A percentile compares a stretch with the other conserved stretches of the same genome.
Conservation (phyloP, 163 green algal genomes). For the Scenedesmus sp. region DNA sequence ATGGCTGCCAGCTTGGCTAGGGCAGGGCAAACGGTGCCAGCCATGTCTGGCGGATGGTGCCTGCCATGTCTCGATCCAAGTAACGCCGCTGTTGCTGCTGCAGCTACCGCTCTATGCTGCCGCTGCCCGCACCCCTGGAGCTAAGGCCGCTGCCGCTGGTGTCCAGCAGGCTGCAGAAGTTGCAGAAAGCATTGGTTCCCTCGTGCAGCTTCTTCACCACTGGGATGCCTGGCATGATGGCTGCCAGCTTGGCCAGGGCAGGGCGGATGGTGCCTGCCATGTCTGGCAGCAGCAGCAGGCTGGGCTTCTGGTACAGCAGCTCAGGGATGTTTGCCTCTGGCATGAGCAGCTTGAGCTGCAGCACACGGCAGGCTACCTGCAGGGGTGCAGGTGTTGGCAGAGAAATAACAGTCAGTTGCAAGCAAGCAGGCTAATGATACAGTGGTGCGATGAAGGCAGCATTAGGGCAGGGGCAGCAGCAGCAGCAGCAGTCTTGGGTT, state of each 20-base stretch:
- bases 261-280: background rate
- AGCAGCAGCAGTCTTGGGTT: background rate
- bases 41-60: no score
- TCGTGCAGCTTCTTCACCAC: conserved; percentile 42
- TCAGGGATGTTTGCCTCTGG: conserved; percentile 23
- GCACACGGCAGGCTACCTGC: background rate
- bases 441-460: no score
- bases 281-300: conserved; percentile 38
- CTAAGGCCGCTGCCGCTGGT: conserved; percentile 19
- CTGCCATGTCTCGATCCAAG: conserved; percentile 32
- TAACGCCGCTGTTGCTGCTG: background rate
- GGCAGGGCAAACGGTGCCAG: background rate
- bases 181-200: conserved; percentile 39
- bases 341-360: conserved; percentile 49
- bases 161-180: conserved; percentile 43
- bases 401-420: background rate
- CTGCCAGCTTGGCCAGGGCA: conserved; percentile 20
- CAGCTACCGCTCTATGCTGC: background rate
- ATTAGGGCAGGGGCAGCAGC: background rate
- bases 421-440: no score
- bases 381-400: background rate
- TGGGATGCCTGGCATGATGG: conserved; percentile 51
- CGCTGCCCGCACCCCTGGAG: no score
- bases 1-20: conserved; percentile 33
- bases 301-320: conserved; percentile 52